Evolutionary conservation across 208 protist species (phyloP), one percentile per base, ranked within the genome.

Genomic region (Trypanosoma theileri): DNA sequence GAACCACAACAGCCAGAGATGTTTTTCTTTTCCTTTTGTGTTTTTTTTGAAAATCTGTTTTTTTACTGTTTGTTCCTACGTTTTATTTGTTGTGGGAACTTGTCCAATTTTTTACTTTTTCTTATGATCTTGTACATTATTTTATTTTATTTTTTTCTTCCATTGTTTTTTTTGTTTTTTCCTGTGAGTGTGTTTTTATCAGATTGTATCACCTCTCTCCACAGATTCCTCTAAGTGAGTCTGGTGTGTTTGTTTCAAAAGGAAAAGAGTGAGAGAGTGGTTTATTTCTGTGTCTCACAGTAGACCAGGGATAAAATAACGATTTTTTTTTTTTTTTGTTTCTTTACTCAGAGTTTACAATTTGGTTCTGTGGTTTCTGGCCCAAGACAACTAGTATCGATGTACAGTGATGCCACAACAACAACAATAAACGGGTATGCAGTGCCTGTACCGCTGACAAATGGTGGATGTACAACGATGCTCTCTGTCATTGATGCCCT

Each of bases 361-460:
- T 12, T 64, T 17, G 16, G 13, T 26, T 53, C 31, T 35, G 4
- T 35, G 6, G 28, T 8, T 35, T 35, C 6, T 35, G 28, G 6
- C 28, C 6, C 28, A 14, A 45, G 35, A 19, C 35, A 1, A 12
- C n/a, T 19, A 46, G 48, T 45, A 50, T 41, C n/a, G n/a, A 75
- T 75, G 70, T 60, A 52, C n/a, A 60, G 66, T 24, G 63, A 70
- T 69, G 21, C 35, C n/a, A 45, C 26, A 14, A 59, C 45, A 21
- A 54, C 54, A 55, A 22, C 55, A 16, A 21, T 69, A 45, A 50
- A 66, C 41, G 73, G 60, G 46, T 79, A 70, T 54, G 51, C 24
- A 10, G 66, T 79, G 7, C 67, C 67, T 52, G 50, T 79, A 4
- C 68, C 68, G 3, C 31, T 69, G 31, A 79, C 73, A n/a, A 73